phyloP scores from a whole-genome alignment of 768 basidiomycete genomes.

The Serendipita sp. region DNA sequence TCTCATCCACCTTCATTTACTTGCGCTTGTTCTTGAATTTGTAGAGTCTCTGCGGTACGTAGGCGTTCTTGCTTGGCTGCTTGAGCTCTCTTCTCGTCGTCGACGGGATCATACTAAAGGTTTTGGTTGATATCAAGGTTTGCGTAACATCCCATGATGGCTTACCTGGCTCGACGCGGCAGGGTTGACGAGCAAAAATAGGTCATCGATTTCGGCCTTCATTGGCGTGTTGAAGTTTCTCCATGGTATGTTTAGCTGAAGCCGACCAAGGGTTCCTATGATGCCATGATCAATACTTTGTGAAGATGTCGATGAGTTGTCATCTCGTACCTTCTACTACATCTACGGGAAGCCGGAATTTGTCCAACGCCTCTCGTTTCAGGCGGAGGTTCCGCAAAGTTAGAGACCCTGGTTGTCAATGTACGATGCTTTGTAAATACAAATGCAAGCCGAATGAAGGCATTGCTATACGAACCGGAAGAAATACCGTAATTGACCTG shows the following conservation, averaged over 20 bases:
- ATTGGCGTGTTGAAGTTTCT: slow-evolving; percentile 83
- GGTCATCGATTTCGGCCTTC: slow-evolving; percentile 81
- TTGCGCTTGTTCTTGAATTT: slow-evolving; percentile 39
- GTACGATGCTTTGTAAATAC: not conserved
- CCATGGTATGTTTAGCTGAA: slow-evolving; percentile 79
- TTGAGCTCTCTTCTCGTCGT: slow-evolving; percentile 70
- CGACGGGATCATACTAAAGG: slow-evolving; percentile 46
- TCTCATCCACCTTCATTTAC: slow-evolving; percentile 10
- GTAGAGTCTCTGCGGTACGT: slow-evolving; percentile 72
- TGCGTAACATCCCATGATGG: not conserved
- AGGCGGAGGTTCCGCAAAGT: slow-evolving; percentile 68
- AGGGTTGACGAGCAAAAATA: slow-evolving; percentile 85
- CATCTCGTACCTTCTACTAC: slow-evolving; percentile 64
- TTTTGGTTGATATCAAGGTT: not conserved
- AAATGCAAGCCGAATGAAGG: not conserved
- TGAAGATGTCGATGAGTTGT: no score
- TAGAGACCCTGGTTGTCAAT: slow-evolving; percentile 40
- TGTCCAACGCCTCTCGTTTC: slow-evolving; percentile 87
- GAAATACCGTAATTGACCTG: slow-evolving; percentile 89
- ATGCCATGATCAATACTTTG: not conserved
- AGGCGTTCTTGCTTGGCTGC: slow-evolving; percentile 80
- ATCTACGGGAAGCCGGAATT: slow-evolving; percentile 89
- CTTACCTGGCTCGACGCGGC: slow-evolving; percentile 41
- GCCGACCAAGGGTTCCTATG: slow-evolving; percentile 72
- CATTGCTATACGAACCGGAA: slow-evolving; percentile 38